phyloP scores from a whole-genome alignment of 352 stramenopile species.

The Phytophthora kernoviae region DNA sequence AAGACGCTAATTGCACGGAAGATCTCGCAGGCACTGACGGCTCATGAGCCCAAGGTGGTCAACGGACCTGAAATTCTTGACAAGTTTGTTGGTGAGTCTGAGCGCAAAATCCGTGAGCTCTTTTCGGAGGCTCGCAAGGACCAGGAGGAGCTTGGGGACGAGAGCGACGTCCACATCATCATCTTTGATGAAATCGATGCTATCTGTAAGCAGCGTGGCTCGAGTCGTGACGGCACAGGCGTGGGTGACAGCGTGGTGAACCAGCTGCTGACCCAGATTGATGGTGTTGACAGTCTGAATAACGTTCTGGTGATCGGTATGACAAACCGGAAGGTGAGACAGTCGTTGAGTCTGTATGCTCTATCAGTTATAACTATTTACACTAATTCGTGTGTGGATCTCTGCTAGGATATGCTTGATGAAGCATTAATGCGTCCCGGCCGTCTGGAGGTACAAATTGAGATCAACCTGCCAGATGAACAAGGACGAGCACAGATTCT shows the following conservation, averaged over 20 bases:
- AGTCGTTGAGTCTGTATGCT: not conserved
- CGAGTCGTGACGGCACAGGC: conserved; percentile 93
- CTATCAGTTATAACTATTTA: not conserved
- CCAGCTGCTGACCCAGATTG: conserved; percentile 99
- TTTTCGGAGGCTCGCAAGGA: conserved; percentile 95
- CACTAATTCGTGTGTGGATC: conserved; percentile 7
- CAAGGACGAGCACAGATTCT: conserved; percentile 97
- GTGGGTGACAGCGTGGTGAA: conserved; percentile 99
- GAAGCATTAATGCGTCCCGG: conserved; percentile 97
- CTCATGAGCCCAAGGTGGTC: conserved; percentile 96
- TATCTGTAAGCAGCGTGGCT: conserved; percentile 98
- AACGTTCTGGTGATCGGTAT: conserved; percentile 99
- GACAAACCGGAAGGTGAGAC: conserved; percentile 97
- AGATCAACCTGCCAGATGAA: conserved; percentile 98
- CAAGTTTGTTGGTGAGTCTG: conserved; percentile 98
- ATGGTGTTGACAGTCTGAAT: conserved; percentile 99
- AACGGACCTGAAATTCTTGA: conserved; percentile 99
- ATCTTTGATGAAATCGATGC: conserved; percentile 99
- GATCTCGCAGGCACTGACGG: conserved; percentile 97
- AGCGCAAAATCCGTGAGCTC: conserved; percentile 99
- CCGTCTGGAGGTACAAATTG: conserved; percentile 99
- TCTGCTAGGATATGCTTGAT: conserved; percentile 88
- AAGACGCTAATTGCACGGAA: conserved; percentile 99
- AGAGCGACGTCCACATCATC: conserved; percentile 99
- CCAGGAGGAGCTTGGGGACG: conserved; percentile 93